Percentiles rank a stretch among this genome's conserved stretches.
phyloP scores from a whole-genome alignment of 352 stramenopile genomes.

The Pythium periplocum region DNA sequence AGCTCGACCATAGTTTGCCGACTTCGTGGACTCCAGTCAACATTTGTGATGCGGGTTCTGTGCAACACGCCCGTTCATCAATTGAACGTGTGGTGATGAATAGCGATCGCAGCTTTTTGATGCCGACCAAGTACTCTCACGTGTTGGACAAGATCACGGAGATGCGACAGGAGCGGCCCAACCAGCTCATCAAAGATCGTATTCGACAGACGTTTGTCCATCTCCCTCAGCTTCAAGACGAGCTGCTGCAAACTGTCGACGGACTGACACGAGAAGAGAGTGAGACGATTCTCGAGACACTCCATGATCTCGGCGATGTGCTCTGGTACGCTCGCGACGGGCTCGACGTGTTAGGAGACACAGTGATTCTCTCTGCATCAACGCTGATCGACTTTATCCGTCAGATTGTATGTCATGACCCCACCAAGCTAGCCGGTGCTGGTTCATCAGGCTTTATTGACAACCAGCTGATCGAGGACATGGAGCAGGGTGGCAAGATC shows the following conservation, averaged over 20 bases:
- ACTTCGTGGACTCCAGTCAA: too few relatives aligned
- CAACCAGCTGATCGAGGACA: background rate
- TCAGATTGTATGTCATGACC: conserved; percentile 8
- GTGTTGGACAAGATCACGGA: background rate
- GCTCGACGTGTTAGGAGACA: background rate
- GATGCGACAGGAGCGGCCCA: background rate
- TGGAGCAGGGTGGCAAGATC: background rate
- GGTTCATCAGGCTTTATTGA: too few relatives aligned
- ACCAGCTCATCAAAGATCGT: background rate
- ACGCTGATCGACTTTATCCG: conserved; percentile 15
- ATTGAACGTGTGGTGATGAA: background rate
- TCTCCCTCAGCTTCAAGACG: background rate
- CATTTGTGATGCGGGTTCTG: too few relatives aligned
- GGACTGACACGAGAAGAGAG: too few relatives aligned
- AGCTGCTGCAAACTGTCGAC: too few relatives aligned
- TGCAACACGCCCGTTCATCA: background rate
- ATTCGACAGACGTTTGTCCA: background rate
- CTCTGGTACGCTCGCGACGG: conserved; percentile 11
- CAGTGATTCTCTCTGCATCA: conserved; percentile 8
- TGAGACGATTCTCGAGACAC: conserved; percentile 2
- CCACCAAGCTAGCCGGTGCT: too few relatives aligned
- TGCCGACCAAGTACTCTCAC: conserved; percentile 5
- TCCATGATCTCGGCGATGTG: conserved; percentile 15
- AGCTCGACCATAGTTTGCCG: too few relatives aligned
- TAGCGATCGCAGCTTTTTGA: conserved; percentile 4